Conservation (phyloP, 768 basidiomycete species). For the Udeniomyces megalosporus region DNA sequence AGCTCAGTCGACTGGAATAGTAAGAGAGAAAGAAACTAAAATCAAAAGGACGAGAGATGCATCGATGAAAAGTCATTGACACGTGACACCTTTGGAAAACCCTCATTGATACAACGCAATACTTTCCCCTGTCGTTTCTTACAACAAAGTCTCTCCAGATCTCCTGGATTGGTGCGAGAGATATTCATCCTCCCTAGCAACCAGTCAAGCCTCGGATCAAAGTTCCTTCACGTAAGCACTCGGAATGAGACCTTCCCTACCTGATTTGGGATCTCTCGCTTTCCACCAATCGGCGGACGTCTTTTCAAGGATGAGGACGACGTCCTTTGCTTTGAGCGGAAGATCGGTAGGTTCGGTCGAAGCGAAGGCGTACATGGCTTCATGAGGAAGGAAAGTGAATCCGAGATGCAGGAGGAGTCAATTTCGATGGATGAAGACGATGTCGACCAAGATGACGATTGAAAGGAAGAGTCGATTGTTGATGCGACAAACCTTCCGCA, state of each 20-base stretch:
- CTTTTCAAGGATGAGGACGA: slow-evolving; percentile 13
- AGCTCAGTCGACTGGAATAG: too few relatives aligned
- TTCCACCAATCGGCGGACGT: slow-evolving; percentile 16
- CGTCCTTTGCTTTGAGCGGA: slow-evolving; percentile 1
- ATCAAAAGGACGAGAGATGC: too few relatives aligned
- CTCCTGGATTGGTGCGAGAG: too few relatives aligned
- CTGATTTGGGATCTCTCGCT: not conserved
- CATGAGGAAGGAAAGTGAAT: not conserved
- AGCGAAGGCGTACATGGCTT: not conserved
- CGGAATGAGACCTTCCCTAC: slow-evolving; percentile 11
- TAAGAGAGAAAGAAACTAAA: too few relatives aligned
- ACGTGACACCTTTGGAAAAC: too few relatives aligned
- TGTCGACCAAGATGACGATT: not conserved
- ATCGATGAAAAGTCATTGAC: slow-evolving; percentile 11
- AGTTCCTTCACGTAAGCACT: slow-evolving; percentile 14
- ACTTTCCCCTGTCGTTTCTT: too few relatives aligned
- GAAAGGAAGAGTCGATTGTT: not conserved
- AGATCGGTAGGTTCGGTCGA: slow-evolving; percentile 9
- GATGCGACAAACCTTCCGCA: slow-evolving; percentile 3
- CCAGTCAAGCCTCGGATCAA: too few relatives aligned
- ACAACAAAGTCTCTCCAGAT: too few relatives aligned
- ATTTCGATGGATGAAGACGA: not conserved
- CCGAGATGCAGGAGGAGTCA: not conserved
- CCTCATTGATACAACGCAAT: too few relatives aligned
- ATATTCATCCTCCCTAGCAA: too few relatives aligned